These are phyloP conservation scores for Aspergillus carlsbadensis DNA, from an alignment of 495 filamentous ascomycete genomes.

Conservation along the genomic window DNA sequence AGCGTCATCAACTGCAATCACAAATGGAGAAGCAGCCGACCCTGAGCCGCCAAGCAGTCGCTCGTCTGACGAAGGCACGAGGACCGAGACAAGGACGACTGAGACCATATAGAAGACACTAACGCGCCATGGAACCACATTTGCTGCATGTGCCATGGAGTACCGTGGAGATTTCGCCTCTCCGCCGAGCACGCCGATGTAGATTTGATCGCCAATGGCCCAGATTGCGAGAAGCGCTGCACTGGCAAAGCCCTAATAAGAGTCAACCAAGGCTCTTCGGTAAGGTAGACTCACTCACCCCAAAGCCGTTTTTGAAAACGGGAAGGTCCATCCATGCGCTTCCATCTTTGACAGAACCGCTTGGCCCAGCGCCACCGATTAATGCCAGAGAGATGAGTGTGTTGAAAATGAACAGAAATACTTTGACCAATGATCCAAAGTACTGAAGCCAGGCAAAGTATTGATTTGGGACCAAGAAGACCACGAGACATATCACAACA, in stretches of 20 bases:
- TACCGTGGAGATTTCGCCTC: slow-evolving; percentile 28
- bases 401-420: slow-evolving; percentile 11
- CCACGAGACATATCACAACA: slow-evolving; percentile 9
- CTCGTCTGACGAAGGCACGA: slow-evolving; percentile 6
- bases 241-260: slow-evolving; percentile 24
- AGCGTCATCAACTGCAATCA: slow-evolving; percentile 10
- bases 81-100: slow-evolving; percentile 3
- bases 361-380: slow-evolving; percentile 21
- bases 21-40: slow-evolving; percentile 12
- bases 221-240: slow-evolving; percentile 29
- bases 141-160: slow-evolving; percentile 30
- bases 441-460: slow-evolving; percentile 14
- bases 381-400: slow-evolving; percentile 10
- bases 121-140: slow-evolving; percentile 28
- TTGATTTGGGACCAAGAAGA: slow-evolving; percentile 9
- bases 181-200: slow-evolving; percentile 26
- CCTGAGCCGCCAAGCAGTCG: slow-evolving; percentile 12
- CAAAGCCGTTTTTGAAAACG: slow-evolving; percentile 30
- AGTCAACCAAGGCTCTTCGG: not conserved
- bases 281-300: too few species aligned
- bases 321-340: slow-evolving; percentile 25
- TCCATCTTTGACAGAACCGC: slow-evolving; percentile 26
- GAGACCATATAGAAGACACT: slow-evolving; percentile 11
- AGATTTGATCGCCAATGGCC: slow-evolving; percentile 28
- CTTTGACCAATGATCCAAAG: slow-evolving; percentile 10